Evolutionary conservation across 1,139 yeast species (phyloP), one percentile per base, ranked within the genome.

Genomic region (Taiozyma sp.): DNA sequence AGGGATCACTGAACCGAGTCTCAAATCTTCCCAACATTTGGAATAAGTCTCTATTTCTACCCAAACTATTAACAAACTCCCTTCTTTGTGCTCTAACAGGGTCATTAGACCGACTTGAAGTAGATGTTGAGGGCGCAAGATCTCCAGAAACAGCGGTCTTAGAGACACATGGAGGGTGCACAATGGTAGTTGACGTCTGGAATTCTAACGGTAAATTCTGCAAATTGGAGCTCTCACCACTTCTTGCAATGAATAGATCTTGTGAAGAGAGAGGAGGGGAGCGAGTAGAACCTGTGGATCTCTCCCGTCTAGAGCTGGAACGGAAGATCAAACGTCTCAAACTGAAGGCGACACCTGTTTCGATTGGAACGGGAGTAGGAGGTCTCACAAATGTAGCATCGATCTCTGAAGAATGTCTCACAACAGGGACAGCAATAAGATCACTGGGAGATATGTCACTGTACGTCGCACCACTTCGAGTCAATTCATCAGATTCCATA

Each of bases 21-120:
- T 53, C 56, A 40, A 51, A 53, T 14, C 46, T 45, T n/a, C 56
- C 56, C 42, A 53, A 46, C 56, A 53, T 53, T 16, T 41, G 30
- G 22, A 47, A 53, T 3, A 53, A 16, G 9, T 53, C 54, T 23
- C 50, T 38, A 22, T 47, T 46, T 34, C 56, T 45, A 12, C 54
- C 56, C 6, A 30, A 14, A n/a, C 51, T 51, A 27, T 43, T 24
- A 8, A 44, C 39, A 19, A 51, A 41, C 1, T 39, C 40, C 24
- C 43, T 46, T 45, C 53, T 52, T 48, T 48, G 46, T 16, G 29
- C 40, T 6, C 34, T 30, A 8, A 51, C 48, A 24, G 48, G 36
- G 34, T 48, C 51, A 9, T 13, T 36, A 4, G 53, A 48, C 3
- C 43, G 23, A 34, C 46, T 44, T 5, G 30, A 49, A 13, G 54